Base-by-base conservation (phyloP, 139 green algal species). In the Chlorella sp. region DNA sequence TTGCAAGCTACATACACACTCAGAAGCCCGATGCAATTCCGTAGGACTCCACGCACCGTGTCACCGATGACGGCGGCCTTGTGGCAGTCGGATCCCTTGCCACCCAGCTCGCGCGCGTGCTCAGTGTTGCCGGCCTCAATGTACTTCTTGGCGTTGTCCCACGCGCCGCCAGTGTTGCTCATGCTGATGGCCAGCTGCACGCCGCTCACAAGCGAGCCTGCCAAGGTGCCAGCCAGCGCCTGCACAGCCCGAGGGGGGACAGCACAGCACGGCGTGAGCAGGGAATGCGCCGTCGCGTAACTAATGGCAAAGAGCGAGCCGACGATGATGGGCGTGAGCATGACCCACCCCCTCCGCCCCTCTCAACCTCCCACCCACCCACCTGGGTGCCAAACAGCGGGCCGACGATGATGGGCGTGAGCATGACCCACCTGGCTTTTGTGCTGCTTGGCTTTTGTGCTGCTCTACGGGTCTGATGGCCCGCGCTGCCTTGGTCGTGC, bases 11-110 rank as follows among this genome's bases (percentile, higher is more conserved):
- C n/a, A n/a, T n/a, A n/a, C n/a, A n/a, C n/a, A n/a, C n/a, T n/a
- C n/a, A n/a, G n/a, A n/a, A n/a, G n/a, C n/a, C n/a, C n/a, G n/a
- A n/a, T n/a, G n/a, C n/a, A n/a, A n/a, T n/a, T n/a, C n/a, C n/a
- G n/a, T n/a, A n/a, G n/a, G n/a, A 55, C 42, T 31, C 20, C 55
- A 69, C 67, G 20, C 36, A 99, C 94, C n/a, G 96, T 99, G 88
- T 99, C 95, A 70, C 95, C 95, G 64, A 97, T 95, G 42, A 99
- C 95, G 42, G 95, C 93, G 20, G 94, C 95, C 83, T 98, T 98
- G 91, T 99, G 95, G 36, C 85, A 89, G 75, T 98, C 96, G 69
- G 85, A 92, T 55, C 95, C 95, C 89, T 99, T 99, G 83, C 89
- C 90, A 49, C 95, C 95, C 72, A 99, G 85, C 31, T 89, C 81